Evolutionary conservation across 495 filamentous ascomycete genomes (phyloP).

Genomic region (Xylaria sp.): DNA sequence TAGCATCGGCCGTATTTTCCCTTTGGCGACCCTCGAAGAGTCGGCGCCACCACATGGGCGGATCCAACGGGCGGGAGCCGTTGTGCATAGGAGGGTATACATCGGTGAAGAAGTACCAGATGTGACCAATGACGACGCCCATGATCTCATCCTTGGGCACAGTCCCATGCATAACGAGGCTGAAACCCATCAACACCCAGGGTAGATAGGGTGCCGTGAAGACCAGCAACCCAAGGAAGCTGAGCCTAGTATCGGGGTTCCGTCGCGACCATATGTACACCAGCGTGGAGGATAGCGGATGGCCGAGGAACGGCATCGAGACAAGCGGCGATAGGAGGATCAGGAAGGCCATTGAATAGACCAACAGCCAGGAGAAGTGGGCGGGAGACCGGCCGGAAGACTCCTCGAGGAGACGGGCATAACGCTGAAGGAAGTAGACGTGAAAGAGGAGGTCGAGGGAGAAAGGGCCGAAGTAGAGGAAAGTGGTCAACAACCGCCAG

Average conservation of each 20-base stretch:
- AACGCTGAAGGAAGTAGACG: conserved; percentile 97
- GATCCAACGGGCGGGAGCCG: conserved; percentile 86
- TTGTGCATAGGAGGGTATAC: conserved; percentile 91
- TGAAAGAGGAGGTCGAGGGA: conserved; percentile 96
- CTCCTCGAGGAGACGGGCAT: conserved; percentile 94
- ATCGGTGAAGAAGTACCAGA: conserved; percentile 98
- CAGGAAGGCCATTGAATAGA: conserved; percentile 81
- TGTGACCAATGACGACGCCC: conserved; percentile 90
- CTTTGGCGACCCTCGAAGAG: conserved; percentile 69
- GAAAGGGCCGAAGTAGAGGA: conserved; percentile 95
- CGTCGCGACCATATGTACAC: conserved; percentile 99
- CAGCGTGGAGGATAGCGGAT: conserved; percentile 84
- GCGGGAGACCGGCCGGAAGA: conserved; percentile 87
- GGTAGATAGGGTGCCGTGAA: conserved; percentile 95
- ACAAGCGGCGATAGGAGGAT: conserved; percentile 82
- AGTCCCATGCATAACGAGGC: conserved; percentile 80
- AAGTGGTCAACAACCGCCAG: conserved; percentile 93
- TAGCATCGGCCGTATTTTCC: conserved; percentile 54
- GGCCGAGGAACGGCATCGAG: conserved; percentile 89
- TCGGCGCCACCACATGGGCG: conserved; percentile 88
- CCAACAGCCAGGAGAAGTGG: conserved; percentile 90
- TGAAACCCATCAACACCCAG: conserved; percentile 95
- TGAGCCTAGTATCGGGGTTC: conserved; percentile 89
- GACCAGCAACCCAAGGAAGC: conserved; percentile 86
- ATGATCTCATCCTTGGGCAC: conserved; percentile 96